Evolutionary conservation across 805 yeast species (phyloP), one percentile per base, ranked within the genome.

Genomic region (Vanderwaltozyma yarrowii): DNA sequence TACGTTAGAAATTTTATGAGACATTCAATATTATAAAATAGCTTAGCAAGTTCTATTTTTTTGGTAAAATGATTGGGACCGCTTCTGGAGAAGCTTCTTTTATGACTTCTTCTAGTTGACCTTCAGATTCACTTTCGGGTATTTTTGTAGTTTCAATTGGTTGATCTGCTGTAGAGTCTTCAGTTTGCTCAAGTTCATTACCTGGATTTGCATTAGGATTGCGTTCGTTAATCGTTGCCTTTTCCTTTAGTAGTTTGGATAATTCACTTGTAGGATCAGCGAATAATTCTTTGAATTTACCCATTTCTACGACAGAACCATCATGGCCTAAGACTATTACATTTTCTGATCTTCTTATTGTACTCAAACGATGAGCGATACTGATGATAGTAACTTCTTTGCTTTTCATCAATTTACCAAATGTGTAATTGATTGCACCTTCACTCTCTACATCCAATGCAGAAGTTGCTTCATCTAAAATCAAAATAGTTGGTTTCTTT

Each of bases 351-450:
- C 88, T 76, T 47, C 79, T 75, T 40, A 92, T 92, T 0, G 98
- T 92, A 16, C 95, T 81, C 41, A 88, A 66, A 48, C 97, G 71
- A 58, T 89, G 98, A 2, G 97, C 97, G 50, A 92, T 88, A 38
- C 94, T 81, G 32, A 92, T 83, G 3, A 87, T 77, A 0, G 96
- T 89, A 34, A 78, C 60, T 15, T 77, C 66, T 35, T 76, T 73
- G 21, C 76, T 71, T 37, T 66, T 63, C 63, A 75, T 73, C 37
- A 88, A 64, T 32, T 67, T 62, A 24, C 79, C 76, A 44, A 89
- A 66, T 9, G 95, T 88, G 40, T 73, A 73, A 64, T 85, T 83
- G 34, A 92, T 94, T 0, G 89, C 80, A 47, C 82, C 59, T 14
- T 80, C 70, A 54, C 83, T 82, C 27, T 71, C 74, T 0, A 76